Base-by-base conservation (phyloP, 768 basidiomycete species). In the Kwoniella dendrophila region DNA sequence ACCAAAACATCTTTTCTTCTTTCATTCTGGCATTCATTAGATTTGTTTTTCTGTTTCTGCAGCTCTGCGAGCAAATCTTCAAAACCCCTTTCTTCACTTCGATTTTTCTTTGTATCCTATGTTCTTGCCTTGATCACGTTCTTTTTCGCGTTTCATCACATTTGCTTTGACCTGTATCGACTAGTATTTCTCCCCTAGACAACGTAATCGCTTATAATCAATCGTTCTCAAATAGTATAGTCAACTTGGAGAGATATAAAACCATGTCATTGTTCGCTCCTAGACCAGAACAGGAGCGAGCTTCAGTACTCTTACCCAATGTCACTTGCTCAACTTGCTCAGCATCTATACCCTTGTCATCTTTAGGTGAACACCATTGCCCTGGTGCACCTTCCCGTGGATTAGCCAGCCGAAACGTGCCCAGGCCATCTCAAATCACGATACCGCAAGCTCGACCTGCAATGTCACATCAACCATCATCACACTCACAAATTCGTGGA, bases 291-390 rank as follows among this genome's bases (percentile, higher is more conserved):
- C 70, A 76, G 48, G 80, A 78, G 44, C 79, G 85, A n/a, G 82
- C 85, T n/a, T 90, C 90, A 24, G 86, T 90, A 77, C 78, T 88
- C 50, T 82, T 95, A 10, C 90, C 92, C 4, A 82, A 86, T 2
- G 88, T 93, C 63, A 94, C 88, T 76, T 96, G 92, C 78, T 90
- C 90, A 2, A 87, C 81, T 30, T 96, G 92, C 75, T 81, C 81
- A 69, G 80, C 81, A 8, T 85, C 84, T 1, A 89, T 96, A 38
- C 86, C 88, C 32, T 82, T 95, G 34, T 80, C 83, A 48, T 83
- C 86, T 47, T 86, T 95, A 34, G 86, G 86, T 36, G 88, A 90
- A 64, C 92, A 95, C 74, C 81, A 86, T 74, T 96, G 92, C 78
- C 66, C 82, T 5, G 78, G 68, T 18, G 33, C 40, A 5, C 40